Conservation (phyloP, 352 stramenopile genomes). For the Chrysophaeum taylorii region DNA sequence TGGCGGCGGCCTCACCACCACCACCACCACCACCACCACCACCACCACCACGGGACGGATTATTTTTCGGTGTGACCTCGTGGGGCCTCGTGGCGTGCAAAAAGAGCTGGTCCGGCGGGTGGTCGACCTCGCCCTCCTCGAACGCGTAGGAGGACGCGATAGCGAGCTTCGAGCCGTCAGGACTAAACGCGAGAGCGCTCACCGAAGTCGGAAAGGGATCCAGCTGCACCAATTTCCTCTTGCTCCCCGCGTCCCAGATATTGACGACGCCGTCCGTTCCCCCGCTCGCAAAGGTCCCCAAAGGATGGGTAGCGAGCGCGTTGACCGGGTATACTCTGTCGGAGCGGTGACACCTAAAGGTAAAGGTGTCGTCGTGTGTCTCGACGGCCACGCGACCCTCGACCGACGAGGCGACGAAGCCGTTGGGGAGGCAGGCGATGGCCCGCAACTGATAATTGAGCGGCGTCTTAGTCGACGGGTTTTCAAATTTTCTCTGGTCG, state of each 20-base stretch:
- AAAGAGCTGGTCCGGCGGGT: constrained; percentile 84
- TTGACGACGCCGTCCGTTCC: constrained; percentile 82
- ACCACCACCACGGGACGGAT: too few species aligned
- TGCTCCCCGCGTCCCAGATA: constrained; percentile 85
- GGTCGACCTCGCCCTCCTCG: constrained; percentile 90
- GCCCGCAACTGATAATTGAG: constrained; percentile 76
- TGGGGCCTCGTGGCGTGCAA: constrained; percentile 68
- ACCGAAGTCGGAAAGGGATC: constrained; percentile 62
- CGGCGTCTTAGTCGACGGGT: constrained; percentile 44
- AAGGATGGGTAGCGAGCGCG: constrained; percentile 85
- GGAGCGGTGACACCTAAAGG: constrained; percentile 93
- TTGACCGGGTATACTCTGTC: constrained; percentile 89
- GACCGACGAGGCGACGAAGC: constrained; percentile 82
- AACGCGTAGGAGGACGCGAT: constrained; percentile 92
- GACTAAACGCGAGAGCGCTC: constrained; percentile 80
- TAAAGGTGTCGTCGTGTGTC: constrained; percentile 80
- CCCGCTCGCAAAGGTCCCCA: constrained; percentile 83
- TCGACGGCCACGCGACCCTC: constrained; percentile 91
- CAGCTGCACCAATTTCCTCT: constrained; percentile 76
- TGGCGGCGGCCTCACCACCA: too few species aligned
- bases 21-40: too few species aligned
- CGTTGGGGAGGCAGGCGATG: constrained; percentile 49
- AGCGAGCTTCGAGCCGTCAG: constrained; percentile 77
- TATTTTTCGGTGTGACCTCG: too few species aligned
- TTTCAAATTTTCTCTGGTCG: constrained; percentile 48